Evolutionary conservation across 2,329 filamentous ascomycete species (phyloP).

Genomic region (Helotiales sp.): DNA sequence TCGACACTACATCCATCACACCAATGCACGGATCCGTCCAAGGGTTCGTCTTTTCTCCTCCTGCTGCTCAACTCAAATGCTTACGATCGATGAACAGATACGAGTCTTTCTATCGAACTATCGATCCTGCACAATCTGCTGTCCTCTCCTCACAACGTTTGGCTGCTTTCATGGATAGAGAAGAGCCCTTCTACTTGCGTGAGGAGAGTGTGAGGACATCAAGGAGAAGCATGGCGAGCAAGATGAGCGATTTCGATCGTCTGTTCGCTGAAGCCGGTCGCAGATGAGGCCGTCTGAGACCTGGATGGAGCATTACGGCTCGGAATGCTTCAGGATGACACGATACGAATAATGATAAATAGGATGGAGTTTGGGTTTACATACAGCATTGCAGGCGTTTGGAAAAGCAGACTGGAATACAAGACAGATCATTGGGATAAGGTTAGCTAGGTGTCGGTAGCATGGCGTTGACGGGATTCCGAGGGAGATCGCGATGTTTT

Average conservation of each 20-base stretch:
- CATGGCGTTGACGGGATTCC: too few species aligned
- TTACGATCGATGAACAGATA: not conserved
- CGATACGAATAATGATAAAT: too few species aligned
- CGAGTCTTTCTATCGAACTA: not conserved
- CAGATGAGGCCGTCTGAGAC: too few species aligned
- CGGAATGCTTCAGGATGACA: too few species aligned
- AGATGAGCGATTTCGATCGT: not conserved
- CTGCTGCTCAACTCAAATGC: not conserved
- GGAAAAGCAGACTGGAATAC: too few species aligned
- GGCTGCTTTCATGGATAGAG: not conserved
- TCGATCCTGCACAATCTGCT: not conserved
- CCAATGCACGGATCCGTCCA: not conserved
- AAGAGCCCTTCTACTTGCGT: not conserved
- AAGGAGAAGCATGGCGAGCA: not conserved
- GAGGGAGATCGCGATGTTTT: too few species aligned
- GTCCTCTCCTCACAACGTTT: not conserved
- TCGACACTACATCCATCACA: not conserved
- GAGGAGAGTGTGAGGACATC: not conserved
- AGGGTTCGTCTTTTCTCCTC: not conserved
- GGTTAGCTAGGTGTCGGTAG: too few species aligned
- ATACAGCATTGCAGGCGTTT: too few species aligned
- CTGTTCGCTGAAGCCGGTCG: not conserved
- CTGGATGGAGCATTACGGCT: too few species aligned
- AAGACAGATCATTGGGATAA: too few species aligned
- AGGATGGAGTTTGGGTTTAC: too few species aligned